Evolutionary conservation across 441 rosid genomes (phyloP).

Genomic region (Syzygium syzygioides): DNA sequence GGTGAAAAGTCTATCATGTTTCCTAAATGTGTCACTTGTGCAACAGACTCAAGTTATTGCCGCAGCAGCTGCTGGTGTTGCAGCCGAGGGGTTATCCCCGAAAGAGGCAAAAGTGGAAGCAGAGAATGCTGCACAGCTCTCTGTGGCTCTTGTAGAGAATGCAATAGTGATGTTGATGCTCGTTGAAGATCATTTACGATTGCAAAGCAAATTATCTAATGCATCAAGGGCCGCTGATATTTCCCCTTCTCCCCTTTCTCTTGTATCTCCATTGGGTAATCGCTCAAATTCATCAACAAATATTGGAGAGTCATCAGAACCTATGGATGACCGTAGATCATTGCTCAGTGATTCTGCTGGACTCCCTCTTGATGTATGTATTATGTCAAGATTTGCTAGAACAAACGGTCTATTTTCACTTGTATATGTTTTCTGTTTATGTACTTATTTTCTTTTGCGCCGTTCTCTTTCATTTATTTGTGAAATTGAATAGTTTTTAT

Average conservation of each 20-base stretch:
- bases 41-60: slow-evolving; percentile 99
- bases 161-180: slow-evolving; percentile 99
- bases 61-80: slow-evolving; percentile 99
- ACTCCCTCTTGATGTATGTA: slow-evolving; percentile 86
- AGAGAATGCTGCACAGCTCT: slow-evolving; percentile 97
- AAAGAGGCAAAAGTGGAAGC: slow-evolving; percentile 88
- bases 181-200: slow-evolving; percentile 98
- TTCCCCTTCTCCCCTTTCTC: slow-evolving; percentile 76
- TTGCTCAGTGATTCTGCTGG: slow-evolving; percentile 63
- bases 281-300: slow-evolving; percentile 33
- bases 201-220: slow-evolving; percentile 87
- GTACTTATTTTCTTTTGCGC: not conserved
- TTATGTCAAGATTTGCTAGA: slow-evolving; percentile 11
- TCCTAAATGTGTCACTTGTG: slow-evolving; percentile 22
- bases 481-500: not conserved
- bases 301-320: slow-evolving; percentile 53
- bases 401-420: not conserved
- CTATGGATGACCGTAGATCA: slow-evolving; percentile 52
- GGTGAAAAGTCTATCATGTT: slow-evolving; percentile 9
- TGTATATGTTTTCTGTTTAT: not conserved
- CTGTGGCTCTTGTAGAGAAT: slow-evolving; percentile 97
- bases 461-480: not conserved
- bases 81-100: slow-evolving; percentile 96
- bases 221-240: slow-evolving; percentile 47
- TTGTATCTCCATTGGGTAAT: slow-evolving; percentile 52